Evolutionary conservation across 306 rosid genomes (phyloP), one percentile per base, ranked within the genome.

Genomic region (Trifolium repens): DNA sequence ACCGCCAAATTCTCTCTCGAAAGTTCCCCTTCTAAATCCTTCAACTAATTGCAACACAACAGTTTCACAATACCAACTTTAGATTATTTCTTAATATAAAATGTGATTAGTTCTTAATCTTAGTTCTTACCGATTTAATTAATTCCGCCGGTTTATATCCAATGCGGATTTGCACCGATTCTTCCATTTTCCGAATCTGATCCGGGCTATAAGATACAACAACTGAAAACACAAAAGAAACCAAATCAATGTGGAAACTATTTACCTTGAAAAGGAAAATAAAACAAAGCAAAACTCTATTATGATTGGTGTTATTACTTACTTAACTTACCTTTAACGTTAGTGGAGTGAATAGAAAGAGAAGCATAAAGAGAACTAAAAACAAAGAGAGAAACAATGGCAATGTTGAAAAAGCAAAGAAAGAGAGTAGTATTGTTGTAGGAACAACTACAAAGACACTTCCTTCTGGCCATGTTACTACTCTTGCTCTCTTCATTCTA

Each of bases 181-280:
- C 96, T 70, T 89, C 98, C 97, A 93, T 89, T 82, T 79, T 89
- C 83, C 69, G 82, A 80, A 91, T 83, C 97, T 93, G 98, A 87
- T 93, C 98, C 39, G 96, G 89, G 50, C 83, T 87, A 85, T 93
- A 93, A 75, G 85, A 69, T 9, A 55, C 61, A 52, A 75, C 88
- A 74, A 69, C 98, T 93, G 83, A 50, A 76, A 77, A 69, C 27
- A 46, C 65, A 44, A 40, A 40, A 27, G 8, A 73, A 46, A 35
- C 15, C 27, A 42, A 71, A 44, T 11, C 53, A 63, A 49, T 14
- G 10, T 49, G 57, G 85, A 59, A 40, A 65, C 17, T 7, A 9
- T 37, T 64, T 64, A 16, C 7, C 69, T 8, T 37, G 2, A 27
- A 67, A 4, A 9, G 2, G 7, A n/a, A 16, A 16, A 4, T 5